Evolutionary conservation across 768 basidiomycete species (phyloP), one percentile per base, ranked within the genome.

Genomic region (Vishniacozyma victoriae): DNA sequence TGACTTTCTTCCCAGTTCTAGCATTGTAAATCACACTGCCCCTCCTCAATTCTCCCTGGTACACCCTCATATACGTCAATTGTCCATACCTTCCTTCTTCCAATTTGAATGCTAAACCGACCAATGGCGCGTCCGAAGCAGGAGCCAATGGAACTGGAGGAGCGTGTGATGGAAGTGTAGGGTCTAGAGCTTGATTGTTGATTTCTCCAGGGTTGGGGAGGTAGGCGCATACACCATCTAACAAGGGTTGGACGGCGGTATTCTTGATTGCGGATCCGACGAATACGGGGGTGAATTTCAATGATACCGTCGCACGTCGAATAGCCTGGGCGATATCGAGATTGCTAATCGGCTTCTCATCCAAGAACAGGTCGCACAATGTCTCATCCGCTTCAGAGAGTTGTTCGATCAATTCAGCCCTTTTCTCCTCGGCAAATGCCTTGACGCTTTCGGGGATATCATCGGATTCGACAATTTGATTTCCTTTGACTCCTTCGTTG

Each of bases 11-110:
- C 37, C 92, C 93, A 18, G 91, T 90, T 33, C 92, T 78, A 7
- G 86, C 89, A 64, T 97, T 95, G 74, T 78, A 90, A 59, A 99
- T 90, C 50, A 83, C 78, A 55, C 78, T 80, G 2, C 87, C 82
- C 73, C 87, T 86, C 75, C 84, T 90, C 71, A 99, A 72, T 31
- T 81, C 87, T 24, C 95, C 95, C 71, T 97, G 95, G 64, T 99
- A 99, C 46, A 99, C 87, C 16, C 95, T 78, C 82, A 99, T 91
- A 72, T 99, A 99, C 0, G 95, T 99, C 66, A 99, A 75, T 73
- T 99, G 95, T 9, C 95, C 95, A 67, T 87, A 99, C 19, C 87
- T 79, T 3, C 93, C 92, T 75, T 99, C 95, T 72, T 99, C 95
- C 37, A 99, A 77, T 76, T 99, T 99, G 80, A 99, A 99, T 12